Conservation (phyloP, 441 rosid species). For the Gossypium davidsonii region DNA sequence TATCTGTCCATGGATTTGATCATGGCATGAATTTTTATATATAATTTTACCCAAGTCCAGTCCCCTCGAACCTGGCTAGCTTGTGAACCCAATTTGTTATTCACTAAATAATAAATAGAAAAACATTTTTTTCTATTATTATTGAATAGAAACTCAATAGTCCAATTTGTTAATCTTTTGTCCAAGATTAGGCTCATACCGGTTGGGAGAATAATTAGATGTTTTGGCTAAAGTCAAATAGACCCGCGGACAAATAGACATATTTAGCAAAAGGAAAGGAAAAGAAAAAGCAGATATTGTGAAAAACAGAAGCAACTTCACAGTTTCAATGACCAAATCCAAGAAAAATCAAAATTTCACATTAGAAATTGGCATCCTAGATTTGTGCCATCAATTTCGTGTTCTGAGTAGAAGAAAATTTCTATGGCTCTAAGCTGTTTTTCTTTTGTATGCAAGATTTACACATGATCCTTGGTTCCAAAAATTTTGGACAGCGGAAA, state of each 20-base stretch:
- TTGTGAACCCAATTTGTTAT: not conserved
- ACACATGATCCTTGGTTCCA: not conserved
- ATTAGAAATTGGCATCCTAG: not conserved
- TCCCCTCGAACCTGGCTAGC: not conserved
- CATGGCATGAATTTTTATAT: not conserved
- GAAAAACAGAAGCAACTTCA: not conserved
- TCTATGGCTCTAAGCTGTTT: not conserved
- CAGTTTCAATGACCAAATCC: not conserved
- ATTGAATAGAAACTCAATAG: not conserved
- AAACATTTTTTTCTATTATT: not conserved
- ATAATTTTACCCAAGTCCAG: too few relatives aligned
- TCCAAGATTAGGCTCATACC: not conserved
- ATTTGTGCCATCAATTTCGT: not conserved
- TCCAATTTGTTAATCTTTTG: not conserved
- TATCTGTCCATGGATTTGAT: not conserved
- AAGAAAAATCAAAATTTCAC: not conserved
- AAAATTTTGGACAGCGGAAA: not conserved
- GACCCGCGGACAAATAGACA: not conserved
- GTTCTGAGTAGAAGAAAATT: not conserved
- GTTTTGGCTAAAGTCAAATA: not conserved
- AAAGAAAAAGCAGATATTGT: not conserved
- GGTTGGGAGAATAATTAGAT: not conserved
- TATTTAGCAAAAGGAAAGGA: not conserved
- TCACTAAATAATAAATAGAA: not conserved
- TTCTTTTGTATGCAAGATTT: constrained; percentile 1